A percentile compares a stretch with the other conserved stretches of the same genome.
Evolutionary conservation across 208 protist species (phyloP).

Genomic region (Spongospora subterranea): DNA sequence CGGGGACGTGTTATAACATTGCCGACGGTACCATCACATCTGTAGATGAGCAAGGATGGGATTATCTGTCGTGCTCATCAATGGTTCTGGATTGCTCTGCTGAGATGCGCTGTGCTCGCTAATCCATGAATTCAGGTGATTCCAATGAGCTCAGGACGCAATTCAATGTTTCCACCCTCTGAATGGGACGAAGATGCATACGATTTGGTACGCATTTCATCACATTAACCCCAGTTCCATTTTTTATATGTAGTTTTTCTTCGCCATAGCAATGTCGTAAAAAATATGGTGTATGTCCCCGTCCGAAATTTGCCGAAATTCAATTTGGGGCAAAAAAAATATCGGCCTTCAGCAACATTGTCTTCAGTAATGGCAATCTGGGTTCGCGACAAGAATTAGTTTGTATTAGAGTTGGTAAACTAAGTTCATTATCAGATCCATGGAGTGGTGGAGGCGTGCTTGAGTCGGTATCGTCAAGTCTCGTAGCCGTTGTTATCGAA

Average conservation of each 20-base stretch:
- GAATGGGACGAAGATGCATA: not conserved
- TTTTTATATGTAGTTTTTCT: no score
- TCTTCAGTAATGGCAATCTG: constrained; percentile 43
- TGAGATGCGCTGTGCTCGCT: not conserved
- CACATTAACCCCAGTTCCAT: no score
- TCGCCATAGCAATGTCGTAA: no score
- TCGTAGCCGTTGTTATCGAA: constrained; percentile 17
- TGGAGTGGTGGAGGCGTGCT: constrained; percentile 46
- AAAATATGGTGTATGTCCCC: not conserved
- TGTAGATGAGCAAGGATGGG: constrained; percentile 7
- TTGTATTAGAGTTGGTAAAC: not conserved
- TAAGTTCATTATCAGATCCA: not conserved
- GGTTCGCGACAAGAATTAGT: not conserved
- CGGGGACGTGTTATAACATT: constrained; percentile 13
- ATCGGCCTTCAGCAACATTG: not conserved
- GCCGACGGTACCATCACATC: not conserved
- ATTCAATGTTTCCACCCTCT: constrained; percentile 9
- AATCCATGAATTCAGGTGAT: not conserved
- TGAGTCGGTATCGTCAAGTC: not conserved
- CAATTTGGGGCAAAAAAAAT: not conserved
- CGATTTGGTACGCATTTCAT: not conserved
- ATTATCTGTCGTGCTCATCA: constrained; percentile 28
- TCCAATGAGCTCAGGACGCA: not conserved
- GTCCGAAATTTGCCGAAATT: not conserved
- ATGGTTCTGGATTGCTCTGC: not conserved